Base-by-base conservation (phyloP, 2,329 filamentous ascomycete species). In the Hypomyces rosellus region DNA sequence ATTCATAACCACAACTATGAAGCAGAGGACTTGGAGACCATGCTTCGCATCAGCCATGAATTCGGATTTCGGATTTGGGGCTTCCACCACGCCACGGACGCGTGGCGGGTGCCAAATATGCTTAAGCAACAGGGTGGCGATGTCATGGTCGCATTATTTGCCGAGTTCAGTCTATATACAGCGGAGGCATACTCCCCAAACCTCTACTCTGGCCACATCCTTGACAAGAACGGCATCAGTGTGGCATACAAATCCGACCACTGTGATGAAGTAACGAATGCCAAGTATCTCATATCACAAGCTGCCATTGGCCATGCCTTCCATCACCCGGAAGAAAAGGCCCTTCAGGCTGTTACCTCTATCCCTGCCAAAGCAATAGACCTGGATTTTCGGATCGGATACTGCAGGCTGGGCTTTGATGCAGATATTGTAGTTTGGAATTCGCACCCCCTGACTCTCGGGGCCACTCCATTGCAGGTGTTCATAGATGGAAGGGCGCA, bases 341-440 rank as follows among this genome's bases (percentile, higher is more conserved):
- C 49, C 15, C 49, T 51, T 16, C 49, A 45, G 14, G 15, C 49
- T 11, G 68, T 76, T 5, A 76, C 72, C 0, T 74, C 71, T 3
- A 63, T 74, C 1, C 74, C 74, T 4, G 74, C 74, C 4, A 65
- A 63, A 11, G 69, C 71, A 3, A 58, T 75, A 2, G 67, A 71
- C 34, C 62, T 73, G 22, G 67, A 68, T 41, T 62, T 73, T 51
- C 67, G 74, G 2, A 65, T 76, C 3, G 74, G 74, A 3, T 74
- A 70, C 51, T 63, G 63, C 8, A 65, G 66, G 13, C 57, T 68
- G 3, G 73, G 74, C 4, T 76, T 74, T 50, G 75, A 78, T 57
- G 75, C 74, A 13, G 74, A 78, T 50, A 56, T 77, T 30, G 74
- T 74, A 4, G 63, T 76, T 4, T 77, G 74, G 74, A 69, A 76